Base-by-base conservation (phyloP, 352 stramenopile species). In the Globisporangium spinosum region DNA sequence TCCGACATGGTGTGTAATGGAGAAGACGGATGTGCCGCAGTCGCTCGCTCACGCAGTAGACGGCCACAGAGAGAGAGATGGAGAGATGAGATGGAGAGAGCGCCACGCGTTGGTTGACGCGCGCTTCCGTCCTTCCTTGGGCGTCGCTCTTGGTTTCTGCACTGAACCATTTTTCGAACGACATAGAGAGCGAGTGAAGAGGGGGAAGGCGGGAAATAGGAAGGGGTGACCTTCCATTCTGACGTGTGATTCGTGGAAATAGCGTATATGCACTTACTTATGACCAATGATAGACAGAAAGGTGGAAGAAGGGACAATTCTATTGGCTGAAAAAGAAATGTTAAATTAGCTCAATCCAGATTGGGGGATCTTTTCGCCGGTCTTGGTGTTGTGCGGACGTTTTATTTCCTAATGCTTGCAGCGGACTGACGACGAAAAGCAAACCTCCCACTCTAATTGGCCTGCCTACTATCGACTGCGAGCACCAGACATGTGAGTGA, bases 1-100 rank as follows among this genome's bases (percentile, higher is more conserved):
- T 76, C 67, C 15, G 22, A 40, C 76, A 81, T 83, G 57, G 32
- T 35, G 58, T 15, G 35, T 15, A 17, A 17, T 34, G 38, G 43
- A n/a, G 32, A 60, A 25, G 27, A 22, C 10, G 5, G 27, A 27
- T 53, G n/a, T 10, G 54, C 25, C 13, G 25, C 25, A 4, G 38
- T 20, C 38, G 5, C 38, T 45, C 38, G 17, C 35, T 17, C 35
- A 15, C 10, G 10, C 12, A 43, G 35, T 15, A 43, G 35, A 15
- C 53, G 53, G 15, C 3, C 8, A 22, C 12, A 38, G 47, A 23
- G 22, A 10, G 34, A 22, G 10, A 20, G 51, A n/a, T n/a, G 23
- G 8, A 45, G 29, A 10, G 20, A 43, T 29, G 27, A 23, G n/a
- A 23, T 25, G 17, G 23, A 35, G 20, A 13, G 54, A 40, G 54